Evolutionary conservation across 495 filamentous ascomycete genomes (phyloP).

Genomic region (Annulohypoxylon stygium): DNA sequence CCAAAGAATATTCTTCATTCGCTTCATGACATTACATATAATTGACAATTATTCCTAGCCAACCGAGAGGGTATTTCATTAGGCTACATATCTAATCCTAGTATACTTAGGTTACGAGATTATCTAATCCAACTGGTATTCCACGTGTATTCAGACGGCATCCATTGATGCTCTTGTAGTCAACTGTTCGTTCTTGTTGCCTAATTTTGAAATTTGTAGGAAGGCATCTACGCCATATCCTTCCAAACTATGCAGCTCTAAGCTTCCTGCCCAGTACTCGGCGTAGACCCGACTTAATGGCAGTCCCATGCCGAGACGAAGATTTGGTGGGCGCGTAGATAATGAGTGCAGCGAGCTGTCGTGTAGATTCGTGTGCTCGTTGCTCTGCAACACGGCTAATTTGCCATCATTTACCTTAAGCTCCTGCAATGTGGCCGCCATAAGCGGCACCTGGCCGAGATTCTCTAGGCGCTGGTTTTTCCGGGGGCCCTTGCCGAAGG

Average conservation of each 20-base stretch:
- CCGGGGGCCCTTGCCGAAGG: conserved; percentile 90
- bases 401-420: conserved; percentile 82
- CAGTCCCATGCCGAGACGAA: conserved; percentile 92
- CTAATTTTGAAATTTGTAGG: conserved; percentile 94
- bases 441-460: conserved; percentile 85
- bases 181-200: conserved; percentile 98
- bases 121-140: neutral
- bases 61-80: neutral
- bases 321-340: conserved; percentile 83
- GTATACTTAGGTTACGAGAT: neutral
- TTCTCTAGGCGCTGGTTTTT: conserved; percentile 81
- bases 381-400: conserved; percentile 79
- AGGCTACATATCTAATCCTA: neutral
- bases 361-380: conserved; percentile 51
- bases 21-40: conserved; percentile 10
- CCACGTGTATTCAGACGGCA: conserved; percentile 71
- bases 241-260: conserved; percentile 93
- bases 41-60: conserved; percentile 2
- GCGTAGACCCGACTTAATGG: conserved; percentile 96
- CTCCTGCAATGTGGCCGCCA: conserved; percentile 97
- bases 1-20: conserved; percentile 8
- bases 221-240: conserved; percentile 99
- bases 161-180: conserved; percentile 90
- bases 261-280: conserved; percentile 96
- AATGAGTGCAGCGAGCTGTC: conserved; percentile 80